Conservation (phyloP, 768 basidiomycete genomes). For the Dacryopinax primogenitus region DNA sequence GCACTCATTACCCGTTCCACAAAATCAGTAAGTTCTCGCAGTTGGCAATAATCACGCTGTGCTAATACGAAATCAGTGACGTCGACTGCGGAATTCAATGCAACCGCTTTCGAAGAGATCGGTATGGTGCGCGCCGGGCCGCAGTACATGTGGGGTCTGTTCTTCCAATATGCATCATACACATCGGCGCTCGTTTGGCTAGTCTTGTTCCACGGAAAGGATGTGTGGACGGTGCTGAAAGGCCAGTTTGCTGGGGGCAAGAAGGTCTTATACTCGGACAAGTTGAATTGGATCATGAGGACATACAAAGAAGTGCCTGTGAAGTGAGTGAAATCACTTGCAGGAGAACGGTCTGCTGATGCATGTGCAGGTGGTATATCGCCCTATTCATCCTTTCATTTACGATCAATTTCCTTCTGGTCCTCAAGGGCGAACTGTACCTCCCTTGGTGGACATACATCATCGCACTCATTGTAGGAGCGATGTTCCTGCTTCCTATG, state of each 20-base stretch:
- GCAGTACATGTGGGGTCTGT: conserved; percentile 8
- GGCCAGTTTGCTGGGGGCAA: conserved; percentile 1
- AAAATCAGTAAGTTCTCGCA: background rate
- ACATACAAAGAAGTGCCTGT: conserved; percentile 1
- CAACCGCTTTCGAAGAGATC: background rate
- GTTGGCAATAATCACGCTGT: background rate
- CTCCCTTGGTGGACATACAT: conserved; percentile 54
- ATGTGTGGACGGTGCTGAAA: conserved; percentile 1
- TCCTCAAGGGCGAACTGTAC: conserved; percentile 45
- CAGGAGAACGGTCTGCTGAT: background rate
- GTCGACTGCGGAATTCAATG: background rate
- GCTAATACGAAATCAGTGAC: background rate
- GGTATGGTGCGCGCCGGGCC: conserved; percentile 1
- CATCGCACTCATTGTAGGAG: conserved; percentile 41
- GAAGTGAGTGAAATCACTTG: background rate
- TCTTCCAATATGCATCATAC: conserved; percentile 4
- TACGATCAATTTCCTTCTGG: conserved; percentile 40
- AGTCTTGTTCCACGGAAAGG: background rate
- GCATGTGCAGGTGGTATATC: background rate
- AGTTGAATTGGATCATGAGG: conserved; percentile 4
- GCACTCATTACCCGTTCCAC: background rate
- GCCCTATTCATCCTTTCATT: background rate
- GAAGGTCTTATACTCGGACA: background rate
- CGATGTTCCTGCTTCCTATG: conserved; percentile 18
- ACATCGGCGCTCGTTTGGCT: conserved; percentile 6